Base-by-base conservation (phyloP, 2,329 filamentous ascomycete genomes). In the Triangularia verruculosa region DNA sequence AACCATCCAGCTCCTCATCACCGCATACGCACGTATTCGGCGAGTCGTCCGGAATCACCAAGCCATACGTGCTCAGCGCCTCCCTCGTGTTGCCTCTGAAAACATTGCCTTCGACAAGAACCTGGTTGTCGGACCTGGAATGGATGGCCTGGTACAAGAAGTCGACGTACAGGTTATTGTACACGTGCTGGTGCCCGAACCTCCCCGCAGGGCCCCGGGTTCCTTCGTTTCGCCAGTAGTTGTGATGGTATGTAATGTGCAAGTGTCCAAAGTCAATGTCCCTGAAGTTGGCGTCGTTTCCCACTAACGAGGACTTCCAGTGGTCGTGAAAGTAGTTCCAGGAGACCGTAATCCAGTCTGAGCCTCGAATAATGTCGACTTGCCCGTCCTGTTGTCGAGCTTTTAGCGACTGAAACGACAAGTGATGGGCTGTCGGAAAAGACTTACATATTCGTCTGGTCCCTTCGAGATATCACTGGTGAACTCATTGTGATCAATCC, bases 1-100 rank as follows among this genome's bases (percentile, higher is more conserved):
- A 85, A 0, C 82, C 82, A 66, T 85, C 82, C 25, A 84, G 73
- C 69, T 85, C 82, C 67, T 78, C 78, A 56, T 85, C 83, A 1
- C 82, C 83, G 11, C 81, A 82, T 1, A 78, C 76, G 64, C 78
- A 79, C 0, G 81, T 84, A 64, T 85, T 85, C 0, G 83, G 83
- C 52, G 79, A 81, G 64, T 85, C 83, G 54, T 78, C 75, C 0
- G 83, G 83, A n/a, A 85, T 81, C 1, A 85, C 83, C 0, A 84
- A 73, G 0, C 83, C 82, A 59, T 85, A 83, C 0, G 83, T 84
- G 67, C 78, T 82, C 24, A 85, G 70, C 0, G 83, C 81, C 65
- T 82, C 80, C 15, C 51, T 28, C 0, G 83, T 81, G 65, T 82
- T 80, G 13, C 78, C 78, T 4, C 76, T 71, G 71, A 82, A 82